Conservation (phyloP, 1,284 basidiomycete species). For the Vanrija sp. region DNA sequence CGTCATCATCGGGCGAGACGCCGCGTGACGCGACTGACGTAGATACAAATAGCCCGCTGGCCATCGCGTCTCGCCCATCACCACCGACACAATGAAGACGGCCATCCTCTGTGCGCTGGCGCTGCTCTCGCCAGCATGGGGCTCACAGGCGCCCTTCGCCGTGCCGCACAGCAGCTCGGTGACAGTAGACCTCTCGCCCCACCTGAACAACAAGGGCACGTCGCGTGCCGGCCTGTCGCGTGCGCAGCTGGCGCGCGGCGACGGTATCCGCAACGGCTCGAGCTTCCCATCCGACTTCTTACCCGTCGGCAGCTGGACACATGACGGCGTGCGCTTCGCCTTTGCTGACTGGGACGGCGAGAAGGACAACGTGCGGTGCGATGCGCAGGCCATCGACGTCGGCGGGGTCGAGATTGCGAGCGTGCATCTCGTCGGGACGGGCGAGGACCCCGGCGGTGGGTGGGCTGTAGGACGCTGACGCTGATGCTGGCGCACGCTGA, state of each 20-base stretch:
- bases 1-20: too few relatives aligned
- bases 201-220: slow-evolving; percentile 13
- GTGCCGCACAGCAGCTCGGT: not conserved
- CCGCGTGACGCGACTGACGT: too few relatives aligned
- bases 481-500: not conserved
- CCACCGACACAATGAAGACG: too few relatives aligned
- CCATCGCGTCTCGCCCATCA: too few relatives aligned
- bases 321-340: slow-evolving; percentile 10
- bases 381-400: slow-evolving; percentile 2
- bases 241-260: not conserved
- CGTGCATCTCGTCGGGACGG: slow-evolving; percentile 11
- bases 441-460: slow-evolving; percentile 16
- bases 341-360: slow-evolving; percentile 1
- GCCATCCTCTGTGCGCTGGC: too few relatives aligned
- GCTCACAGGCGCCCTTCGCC: too few relatives aligned
- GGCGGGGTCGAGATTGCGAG: not conserved
- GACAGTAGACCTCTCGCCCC: slow-evolving; percentile 22
- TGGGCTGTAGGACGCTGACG: too few relatives aligned
- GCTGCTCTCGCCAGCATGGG: too few relatives aligned
- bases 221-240: not conserved
- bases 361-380: slow-evolving; percentile 5
- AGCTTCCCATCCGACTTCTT: slow-evolving; percentile 9
- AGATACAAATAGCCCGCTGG: too few relatives aligned
- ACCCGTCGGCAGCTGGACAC: slow-evolving; percentile 2
- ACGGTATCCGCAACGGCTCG: slow-evolving; percentile 9